phyloP scores from a whole-genome alignment of 768 basidiomycete genomes.

The Austroboletus festivus region DNA sequence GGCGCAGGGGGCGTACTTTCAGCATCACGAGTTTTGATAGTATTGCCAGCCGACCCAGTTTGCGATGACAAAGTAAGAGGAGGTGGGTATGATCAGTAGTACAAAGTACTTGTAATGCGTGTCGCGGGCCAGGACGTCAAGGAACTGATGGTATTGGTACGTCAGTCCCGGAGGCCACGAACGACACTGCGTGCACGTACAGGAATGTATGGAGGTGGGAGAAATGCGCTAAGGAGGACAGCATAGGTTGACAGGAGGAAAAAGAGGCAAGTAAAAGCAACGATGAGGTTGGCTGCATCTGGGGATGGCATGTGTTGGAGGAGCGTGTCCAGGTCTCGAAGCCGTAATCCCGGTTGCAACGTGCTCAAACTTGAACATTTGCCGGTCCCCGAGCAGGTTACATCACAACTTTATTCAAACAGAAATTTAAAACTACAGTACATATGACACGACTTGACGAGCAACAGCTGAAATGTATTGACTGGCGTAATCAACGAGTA shows the following conservation, averaged over 20 bases:
- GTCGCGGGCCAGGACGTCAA: slow-evolving; percentile 66
- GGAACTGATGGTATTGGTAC: slow-evolving; percentile 41
- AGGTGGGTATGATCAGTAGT: slow-evolving; percentile 76
- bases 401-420: slow-evolving; percentile 18
- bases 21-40: slow-evolving; percentile 77
- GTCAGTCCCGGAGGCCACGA: slow-evolving; percentile 18
- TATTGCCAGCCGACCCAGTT: slow-evolving; percentile 99
- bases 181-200: slow-evolving; percentile 38
- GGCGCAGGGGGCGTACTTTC: neutral
- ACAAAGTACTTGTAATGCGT: slow-evolving; percentile 89
- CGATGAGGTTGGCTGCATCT: slow-evolving; percentile 45
- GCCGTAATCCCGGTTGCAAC: slow-evolving; percentile 30
- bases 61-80: slow-evolving; percentile 88
- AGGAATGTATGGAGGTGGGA: slow-evolving; percentile 47
- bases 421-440: slow-evolving; percentile 30
- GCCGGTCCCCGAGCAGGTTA: neutral
- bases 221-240: slow-evolving; percentile 61
- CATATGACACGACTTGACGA: slow-evolving; percentile 14
- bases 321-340: slow-evolving; percentile 12
- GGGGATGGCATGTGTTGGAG: slow-evolving; percentile 25
- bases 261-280: slow-evolving; percentile 48
- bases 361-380: slow-evolving; percentile 6
- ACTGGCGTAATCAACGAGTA: slow-evolving; percentile 11
- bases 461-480: slow-evolving; percentile 17
- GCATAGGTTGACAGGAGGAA: slow-evolving; percentile 60